Base-by-base conservation (phyloP, 257 asterid species). In the Solanum piurae region DNA sequence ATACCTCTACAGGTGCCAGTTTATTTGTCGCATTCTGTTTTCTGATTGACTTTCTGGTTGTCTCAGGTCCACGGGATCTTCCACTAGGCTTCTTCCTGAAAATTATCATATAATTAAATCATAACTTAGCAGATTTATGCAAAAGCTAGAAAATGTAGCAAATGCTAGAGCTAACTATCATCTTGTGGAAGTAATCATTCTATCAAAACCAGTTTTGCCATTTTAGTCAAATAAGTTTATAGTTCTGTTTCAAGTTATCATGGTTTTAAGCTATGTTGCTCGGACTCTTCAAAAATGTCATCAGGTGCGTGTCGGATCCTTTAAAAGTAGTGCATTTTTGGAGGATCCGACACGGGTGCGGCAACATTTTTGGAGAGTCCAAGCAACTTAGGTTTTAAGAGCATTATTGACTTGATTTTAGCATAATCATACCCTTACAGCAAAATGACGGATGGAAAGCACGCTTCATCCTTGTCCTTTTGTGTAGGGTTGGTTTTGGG, bases 1-100 rank as follows among this genome's bases (percentile, higher is more conserved):
- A 38, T 42, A 96, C 99, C 99, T 95, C 96, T 89, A 92, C 96
- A 1, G 94, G 98, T 86, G 96, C 96, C 58, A 92, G 90, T 90
- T 97, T 96, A 87, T 90, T 92, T 34, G 85, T 89, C 84, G 92
- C 95, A 66, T 90, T 95, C 82, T 89, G 99, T 89, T 95, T 97
- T 89, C 96, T 93, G 10, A 93, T 85, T 4, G 93, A 95, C 88
- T 93, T 94, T 89, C 95, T 93, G 33, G 93, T 88, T 87, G 93
- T 88, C 80, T 97, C 99, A 12, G 98, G 93, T 75, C 91, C 98
- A 82, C 95, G 99, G 27, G 95, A 85, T 93, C 97, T 94, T 86
- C 94, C 97, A 88, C 90, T 89, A 20, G 91, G 92, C 72, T 88
- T 90, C 90, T 93, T 95, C 93, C 98, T 97, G 89, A 89, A 88